phyloP scores from a whole-genome alignment of 495 filamentous ascomycete genomes.

The Entonaema liquescens region DNA sequence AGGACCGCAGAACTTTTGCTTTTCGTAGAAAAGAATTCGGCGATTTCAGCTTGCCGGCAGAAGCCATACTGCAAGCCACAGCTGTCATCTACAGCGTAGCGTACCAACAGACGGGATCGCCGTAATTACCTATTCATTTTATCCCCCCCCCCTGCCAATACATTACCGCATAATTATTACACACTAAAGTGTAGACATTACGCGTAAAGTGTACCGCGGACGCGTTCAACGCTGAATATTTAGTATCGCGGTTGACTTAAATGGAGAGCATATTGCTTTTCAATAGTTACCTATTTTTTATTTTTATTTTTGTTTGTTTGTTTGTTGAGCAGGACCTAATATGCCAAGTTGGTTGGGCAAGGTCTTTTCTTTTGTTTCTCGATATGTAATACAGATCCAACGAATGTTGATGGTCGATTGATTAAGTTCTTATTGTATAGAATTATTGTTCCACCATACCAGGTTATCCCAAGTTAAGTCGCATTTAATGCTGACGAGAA shows the following conservation, averaged over 20 bases:
- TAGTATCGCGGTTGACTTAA: neutral
- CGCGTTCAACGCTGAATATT: neutral
- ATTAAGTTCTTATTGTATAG: neutral
- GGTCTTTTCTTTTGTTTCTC: neutral
- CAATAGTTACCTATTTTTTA: conserved; percentile 1
- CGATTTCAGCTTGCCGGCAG: conserved; percentile 18
- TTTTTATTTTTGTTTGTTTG: too few relatives aligned
- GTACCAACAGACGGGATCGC: conserved; percentile 23
- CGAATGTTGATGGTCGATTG: conserved; percentile 9
- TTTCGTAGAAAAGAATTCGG: conserved; percentile 1
- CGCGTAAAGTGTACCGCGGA: conserved; percentile 30
- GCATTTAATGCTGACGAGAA: conserved; percentile 5
- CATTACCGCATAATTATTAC: conserved; percentile 1
- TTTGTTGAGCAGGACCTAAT: too few relatives aligned
- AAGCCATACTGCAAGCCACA: conserved; percentile 38
- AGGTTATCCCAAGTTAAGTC: conserved; percentile 18
- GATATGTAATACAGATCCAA: neutral
- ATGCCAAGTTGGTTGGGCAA: too few relatives aligned
- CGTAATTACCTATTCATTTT: conserved; percentile 33
- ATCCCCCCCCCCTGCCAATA: neutral
- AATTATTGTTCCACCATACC: conserved; percentile 20
- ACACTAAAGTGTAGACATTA: conserved; percentile 1
- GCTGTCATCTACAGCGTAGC: conserved; percentile 22
- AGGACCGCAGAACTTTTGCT: neutral
- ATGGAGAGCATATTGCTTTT: neutral